A percentile compares a stretch with the other conserved stretches of the same genome.
Evolutionary conservation across 2,329 filamentous ascomycete species (phyloP).

Genomic region (Colletotrichum tabaci): DNA sequence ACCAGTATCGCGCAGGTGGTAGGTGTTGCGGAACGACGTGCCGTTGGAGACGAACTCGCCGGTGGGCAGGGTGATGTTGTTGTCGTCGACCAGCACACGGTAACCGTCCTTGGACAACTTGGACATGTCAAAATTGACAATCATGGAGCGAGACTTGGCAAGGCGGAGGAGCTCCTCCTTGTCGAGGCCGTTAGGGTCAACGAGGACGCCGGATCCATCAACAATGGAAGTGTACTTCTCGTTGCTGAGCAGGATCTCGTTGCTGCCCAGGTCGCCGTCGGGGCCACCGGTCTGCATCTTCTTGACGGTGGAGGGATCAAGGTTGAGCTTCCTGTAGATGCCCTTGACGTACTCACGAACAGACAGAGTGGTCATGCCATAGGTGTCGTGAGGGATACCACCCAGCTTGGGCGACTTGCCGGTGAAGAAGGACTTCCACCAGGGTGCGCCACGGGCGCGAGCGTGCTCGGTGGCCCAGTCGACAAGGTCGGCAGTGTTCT

Average conservation of each 20-base stretch:
- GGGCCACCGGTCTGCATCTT: constrained; percentile 99
- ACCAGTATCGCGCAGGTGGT: constrained; percentile 86
- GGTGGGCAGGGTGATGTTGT: constrained; percentile 86
- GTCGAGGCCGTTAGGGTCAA: constrained; percentile 92
- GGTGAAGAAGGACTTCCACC: constrained; percentile 99
- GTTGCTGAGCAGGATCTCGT: constrained; percentile 95
- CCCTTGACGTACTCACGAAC: constrained; percentile 96
- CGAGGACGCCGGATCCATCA: constrained; percentile 95
- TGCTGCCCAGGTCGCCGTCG: constrained; percentile 96
- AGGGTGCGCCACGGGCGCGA: constrained; percentile 86
- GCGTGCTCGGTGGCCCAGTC: constrained; percentile 99
- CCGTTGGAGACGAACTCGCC: constrained; percentile 93
- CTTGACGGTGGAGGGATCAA: constrained; percentile 86
- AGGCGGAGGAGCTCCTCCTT: constrained; percentile 86
- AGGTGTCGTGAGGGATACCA: constrained; percentile 95
- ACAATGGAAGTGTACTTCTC: constrained; percentile 97
- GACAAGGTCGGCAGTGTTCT: constrained; percentile 97
- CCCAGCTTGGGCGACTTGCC: constrained; percentile 97
- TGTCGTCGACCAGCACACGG: constrained; percentile 92
- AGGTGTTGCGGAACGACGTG: constrained; percentile 96
- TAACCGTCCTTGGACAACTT: constrained; percentile 93
- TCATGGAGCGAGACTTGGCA: constrained; percentile 90
- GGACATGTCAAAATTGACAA: constrained; percentile 84
- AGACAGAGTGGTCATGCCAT: constrained; percentile 98
- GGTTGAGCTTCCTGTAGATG: constrained; percentile 95